phyloP scores from a whole-genome alignment of 2,329 filamentous ascomycete genomes.

The Colletotrichum echinochloae region DNA sequence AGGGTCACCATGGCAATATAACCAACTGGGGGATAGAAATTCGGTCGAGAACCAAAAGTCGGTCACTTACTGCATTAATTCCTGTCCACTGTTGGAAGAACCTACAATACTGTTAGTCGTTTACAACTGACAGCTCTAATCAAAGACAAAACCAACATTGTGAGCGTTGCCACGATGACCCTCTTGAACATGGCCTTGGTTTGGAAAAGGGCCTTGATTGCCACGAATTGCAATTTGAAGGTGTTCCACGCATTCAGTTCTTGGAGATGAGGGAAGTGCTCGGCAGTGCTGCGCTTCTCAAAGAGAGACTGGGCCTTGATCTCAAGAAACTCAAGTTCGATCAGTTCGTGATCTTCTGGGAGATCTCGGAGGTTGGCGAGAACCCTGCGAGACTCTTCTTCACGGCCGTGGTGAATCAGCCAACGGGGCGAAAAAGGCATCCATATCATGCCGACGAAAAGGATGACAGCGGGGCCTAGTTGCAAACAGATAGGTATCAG shows the following conservation, averaged over 20 bases:
- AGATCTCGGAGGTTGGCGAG: slow-evolving; percentile 74
- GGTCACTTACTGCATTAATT: slow-evolving; percentile 62
- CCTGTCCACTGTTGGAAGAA: slow-evolving; percentile 51
- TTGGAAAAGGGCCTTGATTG: slow-evolving; percentile 73
- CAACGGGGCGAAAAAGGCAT: slow-evolving; percentile 85
- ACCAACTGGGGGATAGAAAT: neutral
- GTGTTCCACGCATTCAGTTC: slow-evolving; percentile 71
- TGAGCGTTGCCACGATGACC: slow-evolving; percentile 72
- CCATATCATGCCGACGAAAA: slow-evolving; percentile 79
- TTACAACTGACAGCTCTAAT: no score
- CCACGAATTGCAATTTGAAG: slow-evolving; percentile 77
- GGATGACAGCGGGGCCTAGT: slow-evolving; percentile 72
- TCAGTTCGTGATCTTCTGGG: slow-evolving; percentile 71
- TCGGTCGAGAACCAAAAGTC: neutral
- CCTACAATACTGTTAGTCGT: neutral
- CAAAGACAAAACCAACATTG: slow-evolving; percentile 60
- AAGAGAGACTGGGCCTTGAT: slow-evolving; percentile 84
- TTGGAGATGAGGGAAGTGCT: slow-evolving; percentile 74
- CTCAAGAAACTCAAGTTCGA: slow-evolving; percentile 83
- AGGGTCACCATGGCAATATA: neutral
- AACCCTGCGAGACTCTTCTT: slow-evolving; percentile 73
- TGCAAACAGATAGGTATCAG: slow-evolving; percentile 79
- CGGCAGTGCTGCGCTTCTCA: slow-evolving; percentile 76
- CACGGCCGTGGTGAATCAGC: slow-evolving; percentile 77
- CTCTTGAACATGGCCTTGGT: slow-evolving; percentile 75